These are phyloP conservation scores for Pseudogymnoascus sp. DNA, from an alignment of 2,329 filamentous ascomycete genomes.

Conservation along the genomic window DNA sequence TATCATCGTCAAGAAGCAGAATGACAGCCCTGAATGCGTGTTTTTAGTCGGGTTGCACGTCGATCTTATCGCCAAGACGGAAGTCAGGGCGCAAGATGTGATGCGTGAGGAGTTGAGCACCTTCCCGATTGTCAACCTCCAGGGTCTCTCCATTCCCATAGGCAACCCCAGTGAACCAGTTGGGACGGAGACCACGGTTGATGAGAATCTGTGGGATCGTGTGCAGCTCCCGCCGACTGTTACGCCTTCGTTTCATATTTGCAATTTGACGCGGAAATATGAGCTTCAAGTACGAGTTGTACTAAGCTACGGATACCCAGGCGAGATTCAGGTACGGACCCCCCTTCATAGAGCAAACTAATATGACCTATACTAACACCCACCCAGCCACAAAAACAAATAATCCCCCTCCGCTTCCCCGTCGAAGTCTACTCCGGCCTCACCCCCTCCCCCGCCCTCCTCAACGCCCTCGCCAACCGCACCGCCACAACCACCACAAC, in stretches of 20 bases:
- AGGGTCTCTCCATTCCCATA: slow-evolving; percentile 63
- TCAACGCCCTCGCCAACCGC: slow-evolving; percentile 49
- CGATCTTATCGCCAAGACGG: slow-evolving; percentile 69
- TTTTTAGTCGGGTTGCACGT: slow-evolving; percentile 74
- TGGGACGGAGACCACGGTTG: slow-evolving; percentile 60
- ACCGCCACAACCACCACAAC: neutral
- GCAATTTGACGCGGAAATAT: slow-evolving; percentile 76
- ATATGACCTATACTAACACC: slow-evolving; percentile 11
- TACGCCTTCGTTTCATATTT: slow-evolving; percentile 77
- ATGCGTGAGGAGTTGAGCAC: slow-evolving; percentile 58
- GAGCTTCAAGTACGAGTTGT: slow-evolving; percentile 76
- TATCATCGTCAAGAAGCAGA: slow-evolving; percentile 69
- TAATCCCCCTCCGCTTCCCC: slow-evolving; percentile 69
- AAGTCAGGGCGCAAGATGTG: slow-evolving; percentile 69
- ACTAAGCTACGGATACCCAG: slow-evolving; percentile 60
- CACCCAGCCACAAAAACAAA: slow-evolving; percentile 59
- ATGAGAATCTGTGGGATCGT: slow-evolving; percentile 63
- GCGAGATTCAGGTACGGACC: slow-evolving; percentile 27
- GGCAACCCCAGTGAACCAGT: slow-evolving; percentile 49
- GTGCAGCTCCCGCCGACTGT: slow-evolving; percentile 73
- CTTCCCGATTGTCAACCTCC: slow-evolving; percentile 66
- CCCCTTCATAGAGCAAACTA: neutral
- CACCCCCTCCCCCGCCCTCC: slow-evolving; percentile 64
- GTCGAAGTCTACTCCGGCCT: slow-evolving; percentile 84
- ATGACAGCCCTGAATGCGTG: slow-evolving; percentile 57